Percentiles rank a stretch among this genome's conserved stretches.
These are phyloP conservation scores for Lodderomyces pseudojiufengensis DNA, from an alignment of 1,139 yeast species.

Conservation along the genomic window DNA sequence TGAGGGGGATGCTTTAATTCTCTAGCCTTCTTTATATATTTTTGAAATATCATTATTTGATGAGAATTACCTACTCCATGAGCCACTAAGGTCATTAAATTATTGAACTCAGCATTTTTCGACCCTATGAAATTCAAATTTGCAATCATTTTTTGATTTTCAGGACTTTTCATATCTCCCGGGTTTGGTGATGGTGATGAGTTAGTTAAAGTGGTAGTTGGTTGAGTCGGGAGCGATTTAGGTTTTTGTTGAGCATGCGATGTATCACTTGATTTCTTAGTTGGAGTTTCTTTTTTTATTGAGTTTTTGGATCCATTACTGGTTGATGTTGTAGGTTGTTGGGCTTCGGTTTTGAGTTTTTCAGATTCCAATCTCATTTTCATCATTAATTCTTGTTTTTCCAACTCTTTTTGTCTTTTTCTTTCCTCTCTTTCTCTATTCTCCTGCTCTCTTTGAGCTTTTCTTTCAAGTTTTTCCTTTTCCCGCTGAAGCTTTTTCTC, in stretches of 20 bases:
- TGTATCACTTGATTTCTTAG: neutral
- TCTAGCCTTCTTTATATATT: constrained; percentile 71
- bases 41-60: constrained; percentile 74
- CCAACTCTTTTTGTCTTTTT: constrained; percentile 8
- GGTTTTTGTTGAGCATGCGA: neutral
- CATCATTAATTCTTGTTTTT: constrained; percentile 5
- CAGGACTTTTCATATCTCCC: constrained; percentile 54
- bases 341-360: neutral
- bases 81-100: constrained; percentile 80
- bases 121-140: constrained; percentile 81
- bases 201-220: neutral
- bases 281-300: constrained; percentile 1
- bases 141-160: constrained; percentile 75
- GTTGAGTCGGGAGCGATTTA: neutral
- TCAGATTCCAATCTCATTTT: constrained; percentile 3
- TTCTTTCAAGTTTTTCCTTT: constrained; percentile 8
- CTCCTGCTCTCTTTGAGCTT: constrained; percentile 5
- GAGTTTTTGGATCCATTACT: constrained; percentile 3
- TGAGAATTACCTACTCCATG: constrained; percentile 68
- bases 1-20: constrained; percentile 65
- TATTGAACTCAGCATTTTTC: constrained; percentile 60
- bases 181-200: constrained; percentile 10
- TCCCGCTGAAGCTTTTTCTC: constrained; percentile 15
- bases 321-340: constrained; percentile 1
- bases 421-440: constrained; percentile 9